Base-by-base conservation (phyloP, 108 stramenopile genomes). In the Schizochytrium sp. region DNA sequence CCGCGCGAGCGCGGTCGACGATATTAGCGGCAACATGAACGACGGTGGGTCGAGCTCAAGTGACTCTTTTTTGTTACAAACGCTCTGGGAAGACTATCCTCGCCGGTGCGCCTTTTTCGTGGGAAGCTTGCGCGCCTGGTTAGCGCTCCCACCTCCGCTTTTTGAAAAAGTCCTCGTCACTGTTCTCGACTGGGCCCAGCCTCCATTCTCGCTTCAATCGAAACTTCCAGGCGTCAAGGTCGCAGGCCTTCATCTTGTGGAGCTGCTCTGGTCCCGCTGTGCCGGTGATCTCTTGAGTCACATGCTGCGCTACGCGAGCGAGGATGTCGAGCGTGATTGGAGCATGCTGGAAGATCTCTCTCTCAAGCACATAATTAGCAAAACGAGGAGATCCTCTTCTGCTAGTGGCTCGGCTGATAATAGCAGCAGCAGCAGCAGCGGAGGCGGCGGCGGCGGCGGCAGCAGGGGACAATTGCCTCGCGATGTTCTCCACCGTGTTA, bases 81-180 rank as follows among this genome's bases (percentile, higher is more conserved):
- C 76, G 25, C 12, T 83, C 12, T 83, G 76, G 76, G 76, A 83
- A 83, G 76, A 83, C 48, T 83, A 53, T 23, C 76, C 76, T 12
- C 6, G 76, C 18, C 45, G 51, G 6, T 83, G 48, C 23, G 48
- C 76, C 4, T 83, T 83, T 45, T 83, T 83, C 51, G 76, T 83
- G 45, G 45, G 48, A 12, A 23, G 48, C 23, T 6, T 83, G 76
- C 76, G 76, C 51, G 12, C 76, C 25, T 83, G 76, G 76, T 23
- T 47, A 1, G 48, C 76, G 48, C 48, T 53, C 0, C 48, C 76
- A 16, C 48, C n/a, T 14, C 48, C 76, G 48, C 14, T 53, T 8
- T 47, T 83, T 18, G 76, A 47, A 53, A 53, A 28, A 10, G 45
- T 53, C 16, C 3, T 47, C 0, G 76, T 45, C 2, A 28, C 76